Evolutionary conservation across 1,139 yeast species (phyloP), one percentile per base, ranked within the genome.

Genomic region (Saccharomyces hybrid): DNA sequence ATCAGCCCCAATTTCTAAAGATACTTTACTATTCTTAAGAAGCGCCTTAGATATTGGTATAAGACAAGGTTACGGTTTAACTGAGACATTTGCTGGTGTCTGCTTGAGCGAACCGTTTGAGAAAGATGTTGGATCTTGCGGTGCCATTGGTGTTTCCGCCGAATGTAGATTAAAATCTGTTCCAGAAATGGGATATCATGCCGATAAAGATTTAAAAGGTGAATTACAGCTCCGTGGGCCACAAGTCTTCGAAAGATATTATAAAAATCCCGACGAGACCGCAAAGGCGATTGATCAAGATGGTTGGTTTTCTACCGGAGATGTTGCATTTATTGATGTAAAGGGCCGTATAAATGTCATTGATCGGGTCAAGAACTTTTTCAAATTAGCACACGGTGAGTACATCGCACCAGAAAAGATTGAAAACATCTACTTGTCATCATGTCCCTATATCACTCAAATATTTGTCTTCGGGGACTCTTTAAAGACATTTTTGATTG

Each of bases 241-340:
- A 4, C 88, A 82, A 64, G 74, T 82, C 42, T 84, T 86, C 67
- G 62, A 65, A 32, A 80, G 78, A 12, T 87, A 87, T 70, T 85
- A 70, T 72, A 79, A 83, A 64, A 80, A 82, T 61, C 76, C 76
- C 8, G 75, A 75, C 47, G 84, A 79, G 59, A 82, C 87, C 1
- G 67, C 64, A 16, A 78, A 77, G 52, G 76, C 81, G 2, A 65
- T 83, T 52, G 86, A 82, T 61, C 69, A 74, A 46, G 85, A 85
- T 26, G 90, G 90, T 8, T 86, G 90, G 88, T 86, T 85, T 71
- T 75, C 77, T 49, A 85, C 93, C 16, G 95, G 95, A 51, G 95
- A 86, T 70, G 80, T 86, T 60, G 91, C 86, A 11, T 72, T 70
- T 58, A 72, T 86, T 57, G 81, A 78, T 53, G 64, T 64, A 8